Evolutionary conservation across 2,329 filamentous ascomycete species (phyloP), one percentile per base, ranked within the genome.

Genomic region (Zymoseptoria tritici): DNA sequence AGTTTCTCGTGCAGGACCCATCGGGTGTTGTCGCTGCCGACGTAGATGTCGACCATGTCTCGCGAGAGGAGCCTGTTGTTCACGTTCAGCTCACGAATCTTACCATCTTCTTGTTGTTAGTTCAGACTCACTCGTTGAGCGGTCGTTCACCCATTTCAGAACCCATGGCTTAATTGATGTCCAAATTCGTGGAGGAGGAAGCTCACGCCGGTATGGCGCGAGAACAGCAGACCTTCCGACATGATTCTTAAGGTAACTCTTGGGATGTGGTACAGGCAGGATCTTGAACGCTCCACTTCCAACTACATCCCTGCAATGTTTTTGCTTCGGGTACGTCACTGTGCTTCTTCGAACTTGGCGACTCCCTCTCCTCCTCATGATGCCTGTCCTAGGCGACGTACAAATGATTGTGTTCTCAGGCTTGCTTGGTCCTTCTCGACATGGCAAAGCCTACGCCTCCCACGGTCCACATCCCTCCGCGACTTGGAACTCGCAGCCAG

Each of bases 1-100:
- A 83, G 79, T 64, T 81, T 81, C 67, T 83, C 79, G 74, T 83
- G 81, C 3, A 83, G 74, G 58, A 78, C 75, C 80, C 80, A 83
- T 70, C 80, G 78, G 1, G 79, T 81, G 72, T 80, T 80, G 42
- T 81, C 77, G 6, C 74, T 63, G 57, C 81, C 81, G 69, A 83
- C 78, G 69, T 82, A 83, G 71, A 83, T 77, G 72, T 83, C 79
- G 59, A 83, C 51, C 73, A 83, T 78, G 61, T 79, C 76, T 58
- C 75, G 76, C 60, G 80, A 80, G 63, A 83, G 78, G 66, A 83
- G 79, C 72, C 79, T 81, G 65, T 49, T 16, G 13, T 19, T 29
- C 20, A 46, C 8, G 20, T 19, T 55, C 50, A 57, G 53, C 24
- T n/a, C 36, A 46, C 36, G 36, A n/a, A 46, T 16, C 13, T 16